Evolutionary conservation across 306 rosid species (phyloP).

Genomic region (Cucurbita ficifolia): DNA sequence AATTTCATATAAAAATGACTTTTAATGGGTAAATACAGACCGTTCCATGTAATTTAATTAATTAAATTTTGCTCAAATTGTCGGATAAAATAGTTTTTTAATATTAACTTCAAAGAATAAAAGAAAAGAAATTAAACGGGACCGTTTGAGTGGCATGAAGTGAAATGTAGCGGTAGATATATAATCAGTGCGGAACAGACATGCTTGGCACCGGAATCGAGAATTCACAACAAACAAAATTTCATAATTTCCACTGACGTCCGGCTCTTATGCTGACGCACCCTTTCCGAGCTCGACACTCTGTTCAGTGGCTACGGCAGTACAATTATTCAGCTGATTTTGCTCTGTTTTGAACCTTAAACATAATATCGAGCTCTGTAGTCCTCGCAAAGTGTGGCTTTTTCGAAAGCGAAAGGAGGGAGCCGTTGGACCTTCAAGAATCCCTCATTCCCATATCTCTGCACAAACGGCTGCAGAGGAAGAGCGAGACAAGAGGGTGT

Average conservation of each 20-base stretch:
- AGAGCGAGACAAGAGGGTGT: neutral
- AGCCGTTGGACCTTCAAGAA: neutral
- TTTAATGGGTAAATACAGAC: too few species aligned
- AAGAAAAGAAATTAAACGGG: neutral
- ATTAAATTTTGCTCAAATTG: too few species aligned
- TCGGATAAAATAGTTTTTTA: too few species aligned
- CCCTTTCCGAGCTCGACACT: conserved; percentile 13
- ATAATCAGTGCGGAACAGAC: conserved; percentile 5
- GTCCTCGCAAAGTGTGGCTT: neutral
- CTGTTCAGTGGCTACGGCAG: neutral
- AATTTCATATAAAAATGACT: too few species aligned
- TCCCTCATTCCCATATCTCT: neutral
- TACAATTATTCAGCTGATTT: neutral
- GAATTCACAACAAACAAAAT: neutral
- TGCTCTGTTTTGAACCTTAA: neutral
- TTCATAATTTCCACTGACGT: conserved; percentile 11
- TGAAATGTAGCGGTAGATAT: neutral
- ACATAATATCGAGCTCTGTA: conserved; percentile 11
- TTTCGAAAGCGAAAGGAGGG: conserved; percentile 2
- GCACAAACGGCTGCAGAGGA: neutral
- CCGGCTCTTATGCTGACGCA: conserved; percentile 29
- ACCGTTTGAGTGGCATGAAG: neutral
- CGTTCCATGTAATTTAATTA: too few species aligned
- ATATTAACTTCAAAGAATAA: neutral
- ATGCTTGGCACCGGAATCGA: conserved; percentile 8